Base-by-base conservation (phyloP, 768 basidiomycete species). In the Russula brevipes region DNA sequence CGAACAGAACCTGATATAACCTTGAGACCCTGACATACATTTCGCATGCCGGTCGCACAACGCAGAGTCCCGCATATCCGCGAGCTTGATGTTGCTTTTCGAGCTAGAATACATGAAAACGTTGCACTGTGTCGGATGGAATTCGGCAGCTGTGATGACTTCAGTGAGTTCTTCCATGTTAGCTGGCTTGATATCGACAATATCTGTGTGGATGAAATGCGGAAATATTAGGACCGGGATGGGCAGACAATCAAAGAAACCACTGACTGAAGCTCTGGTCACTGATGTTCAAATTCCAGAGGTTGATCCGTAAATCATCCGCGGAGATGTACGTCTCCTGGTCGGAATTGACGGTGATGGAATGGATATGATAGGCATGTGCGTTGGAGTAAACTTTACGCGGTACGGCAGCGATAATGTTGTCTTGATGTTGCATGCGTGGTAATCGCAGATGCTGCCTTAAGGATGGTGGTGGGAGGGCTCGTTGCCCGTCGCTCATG, bases 91-190 rank as follows among this genome's bases (percentile, higher is more conserved):
- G 74, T 97, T 98, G 70, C 94, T 96, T 78, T 98, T 98, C 63
- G 97, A 98, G 77, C 93, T 95, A 66, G 96, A 98, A 75, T 98
- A 99, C 94, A 98, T 97, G 80, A 99, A 98, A 55, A 92, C 80
- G 75, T 98, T 98, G 86, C 97, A 98, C 67, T 96, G 91, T 57
- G 85, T 83, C 38, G 97, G 97, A 73, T 98, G 97, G 77, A 99
- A 98, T 77, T 99, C 97, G 53, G 97, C 94, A 11, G 96, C 93
- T n/a, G 97, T 99, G 75, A 99, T 98, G 73, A 99, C 97, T 74
- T 99, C 97, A 16, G 97, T 98, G 59, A 99, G 81, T 75, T 99
- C 97, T 73, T 99, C 97, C 97, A 99, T 99, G 76, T 99, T 99
- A 71, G 93, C 86, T 2, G 97, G 97, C 74, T 99, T 99, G 84